phyloP scores from a whole-genome alignment of 257 asterid species.

The Lantana camara region DNA sequence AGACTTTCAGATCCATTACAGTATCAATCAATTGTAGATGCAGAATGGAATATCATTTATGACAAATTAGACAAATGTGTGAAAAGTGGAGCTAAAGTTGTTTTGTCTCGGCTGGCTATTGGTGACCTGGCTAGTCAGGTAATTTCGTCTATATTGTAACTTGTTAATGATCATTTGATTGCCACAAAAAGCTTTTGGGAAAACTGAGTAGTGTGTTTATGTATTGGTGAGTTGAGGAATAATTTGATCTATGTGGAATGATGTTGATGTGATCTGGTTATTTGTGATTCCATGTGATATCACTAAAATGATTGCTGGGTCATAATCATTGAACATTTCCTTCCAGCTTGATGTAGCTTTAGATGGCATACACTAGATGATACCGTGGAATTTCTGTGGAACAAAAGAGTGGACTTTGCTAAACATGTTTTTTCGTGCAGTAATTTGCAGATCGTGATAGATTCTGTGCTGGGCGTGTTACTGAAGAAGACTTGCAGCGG shows the following conservation, averaged over 20 bases:
- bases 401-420: constrained; percentile 21
- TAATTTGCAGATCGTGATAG: constrained; percentile 95
- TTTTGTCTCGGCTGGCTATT: constrained; percentile 87
- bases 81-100: constrained; percentile 87
- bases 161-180: background rate
- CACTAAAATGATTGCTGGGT: constrained; percentile 2
- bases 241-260: background rate
- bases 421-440: constrained; percentile 41
- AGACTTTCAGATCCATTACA: constrained; percentile 88
- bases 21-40: constrained; percentile 95
- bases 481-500: constrained; percentile 85
- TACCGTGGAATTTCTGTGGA: background rate
- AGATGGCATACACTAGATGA: background rate
- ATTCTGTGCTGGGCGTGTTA: constrained; percentile 93
- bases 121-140: constrained; percentile 98
- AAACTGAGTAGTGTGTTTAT: background rate
- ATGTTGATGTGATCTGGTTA: too few relatives aligned
- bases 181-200: background rate
- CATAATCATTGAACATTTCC: background rate
- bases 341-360: too few relatives aligned
- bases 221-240: background rate
- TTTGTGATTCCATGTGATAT: background rate
- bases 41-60: constrained; percentile 93
- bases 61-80: constrained; percentile 92
- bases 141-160: background rate